Evolutionary conservation across 2,329 filamentous ascomycete species (phyloP).

Genomic region (Aspergillus terreus): DNA sequence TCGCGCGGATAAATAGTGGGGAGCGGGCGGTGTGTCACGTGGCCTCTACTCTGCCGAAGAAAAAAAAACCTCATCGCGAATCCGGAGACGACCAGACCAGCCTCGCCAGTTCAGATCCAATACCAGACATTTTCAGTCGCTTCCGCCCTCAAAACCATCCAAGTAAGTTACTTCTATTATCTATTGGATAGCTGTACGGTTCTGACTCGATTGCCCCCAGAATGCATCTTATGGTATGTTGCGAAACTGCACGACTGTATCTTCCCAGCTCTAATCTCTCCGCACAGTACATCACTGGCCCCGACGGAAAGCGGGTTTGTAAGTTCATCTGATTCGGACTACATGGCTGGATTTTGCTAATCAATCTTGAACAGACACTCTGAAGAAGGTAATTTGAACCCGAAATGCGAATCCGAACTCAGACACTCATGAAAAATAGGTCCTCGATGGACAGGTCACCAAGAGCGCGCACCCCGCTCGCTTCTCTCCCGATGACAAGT

Average conservation of each 20-base stretch:
- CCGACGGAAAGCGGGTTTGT: not conserved
- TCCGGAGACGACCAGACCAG: not conserved
- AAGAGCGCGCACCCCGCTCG: constrained; percentile 94
- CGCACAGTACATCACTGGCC: constrained; percentile 6
- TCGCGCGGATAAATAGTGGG: constrained; percentile 9
- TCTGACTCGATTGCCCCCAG: constrained; percentile 12
- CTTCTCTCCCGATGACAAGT: constrained; percentile 98
- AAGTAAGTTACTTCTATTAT: constrained; percentile 23
- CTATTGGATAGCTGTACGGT: constrained; percentile 7
- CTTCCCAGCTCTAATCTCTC: not conserved
- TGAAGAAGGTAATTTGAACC: constrained; percentile 57
- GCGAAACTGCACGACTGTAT: not conserved
- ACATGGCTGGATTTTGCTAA: not conserved
- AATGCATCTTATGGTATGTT: constrained; percentile 42
- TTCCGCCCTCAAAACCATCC: not conserved
- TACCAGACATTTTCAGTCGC: constrained; percentile 1
- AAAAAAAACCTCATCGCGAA: constrained; percentile 2
- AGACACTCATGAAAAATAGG: constrained; percentile 27
- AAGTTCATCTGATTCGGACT: not conserved
- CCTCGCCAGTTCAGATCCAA: not conserved
- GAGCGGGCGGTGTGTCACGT: constrained; percentile 4
- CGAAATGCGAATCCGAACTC: not conserved
- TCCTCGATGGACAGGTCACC: constrained; percentile 70
- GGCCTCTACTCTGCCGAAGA: constrained; percentile 9
- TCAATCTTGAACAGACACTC: constrained; percentile 60